Percentiles rank a stretch among this genome's conserved stretches.
Conservation (phyloP, 1,284 basidiomycete genomes). For the Cystobasidium pallidum region DNA sequence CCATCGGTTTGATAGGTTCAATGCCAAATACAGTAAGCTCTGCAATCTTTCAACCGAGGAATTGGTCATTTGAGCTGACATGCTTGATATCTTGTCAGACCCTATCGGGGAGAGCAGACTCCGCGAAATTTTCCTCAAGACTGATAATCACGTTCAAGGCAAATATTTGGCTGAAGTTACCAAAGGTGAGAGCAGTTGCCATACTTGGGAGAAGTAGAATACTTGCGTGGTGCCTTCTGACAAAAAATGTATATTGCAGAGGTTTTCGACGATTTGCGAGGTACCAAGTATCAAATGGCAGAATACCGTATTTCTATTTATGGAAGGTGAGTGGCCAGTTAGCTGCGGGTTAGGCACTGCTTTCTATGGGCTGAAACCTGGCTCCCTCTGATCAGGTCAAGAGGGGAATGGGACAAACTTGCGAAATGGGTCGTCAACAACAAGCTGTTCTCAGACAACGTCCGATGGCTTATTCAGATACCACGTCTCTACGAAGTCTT, state of each 20-base stretch:
- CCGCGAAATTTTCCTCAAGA: constrained; percentile 97
- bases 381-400: constrained; percentile 58
- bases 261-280: constrained; percentile 92
- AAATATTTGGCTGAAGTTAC: constrained; percentile 94
- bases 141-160: constrained; percentile 76
- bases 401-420: constrained; percentile 94
- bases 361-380: too few species aligned
- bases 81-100: constrained; percentile 55
- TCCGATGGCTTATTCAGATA: constrained; percentile 96
- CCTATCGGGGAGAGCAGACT: constrained; percentile 93
- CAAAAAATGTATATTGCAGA: constrained; percentile 62
- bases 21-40: constrained; percentile 64
- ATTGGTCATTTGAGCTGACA: not conserved
- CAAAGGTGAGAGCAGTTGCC: constrained; percentile 63
- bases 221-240: not conserved
- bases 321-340: constrained; percentile 66
- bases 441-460: constrained; percentile 93
- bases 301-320: constrained; percentile 98
- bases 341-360: too few species aligned
- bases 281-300: constrained; percentile 90
- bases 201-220: constrained; percentile 2
- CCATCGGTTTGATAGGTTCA: constrained; percentile 96
- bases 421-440: constrained; percentile 95
- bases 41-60: not conserved
- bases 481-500: constrained; percentile 96